Percentiles rank a stretch among this genome's conserved stretches.
These are phyloP conservation scores for Aplosporella prunicola DNA, from an alignment of 2,329 filamentous ascomycete species.

Conservation along the genomic window DNA sequence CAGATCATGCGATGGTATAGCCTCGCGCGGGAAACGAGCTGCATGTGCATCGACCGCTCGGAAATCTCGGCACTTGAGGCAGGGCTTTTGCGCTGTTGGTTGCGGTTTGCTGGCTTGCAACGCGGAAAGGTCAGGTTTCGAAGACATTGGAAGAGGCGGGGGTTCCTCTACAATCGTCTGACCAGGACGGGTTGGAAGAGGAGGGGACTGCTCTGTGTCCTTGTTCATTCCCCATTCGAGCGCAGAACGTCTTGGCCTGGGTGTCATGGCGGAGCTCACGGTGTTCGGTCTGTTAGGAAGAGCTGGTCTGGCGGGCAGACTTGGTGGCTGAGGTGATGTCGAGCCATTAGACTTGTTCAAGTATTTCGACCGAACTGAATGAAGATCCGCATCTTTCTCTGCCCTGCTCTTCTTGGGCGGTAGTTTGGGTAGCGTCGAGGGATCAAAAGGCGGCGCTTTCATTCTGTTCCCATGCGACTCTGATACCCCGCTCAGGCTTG, in stretches of 20 bases:
- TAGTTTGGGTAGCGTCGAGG: constrained; percentile 44
- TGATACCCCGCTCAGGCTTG: constrained; percentile 29
- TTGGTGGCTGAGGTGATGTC: constrained; percentile 11
- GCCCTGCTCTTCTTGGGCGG: constrained; percentile 39
- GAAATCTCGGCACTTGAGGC: constrained; percentile 81
- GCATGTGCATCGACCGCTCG: constrained; percentile 71
- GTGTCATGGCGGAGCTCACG: constrained; percentile 14
- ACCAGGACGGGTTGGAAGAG: constrained; percentile 14
- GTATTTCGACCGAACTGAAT: constrained; percentile 11
- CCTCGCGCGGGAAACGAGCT: constrained; percentile 61
- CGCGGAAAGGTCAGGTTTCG: constrained; percentile 49
- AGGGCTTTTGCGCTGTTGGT: constrained; percentile 32
- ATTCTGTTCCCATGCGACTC: constrained; percentile 30
- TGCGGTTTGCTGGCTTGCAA: constrained; percentile 39
- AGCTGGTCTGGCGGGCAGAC: constrained; percentile 20
- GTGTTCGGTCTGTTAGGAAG: constrained; percentile 18
- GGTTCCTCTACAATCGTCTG: constrained; percentile 17
- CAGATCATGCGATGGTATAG: constrained; percentile 59
- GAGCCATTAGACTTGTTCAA: constrained; percentile 4
- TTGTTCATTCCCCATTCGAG: constrained; percentile 40
- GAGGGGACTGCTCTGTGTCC: constrained; percentile 21
- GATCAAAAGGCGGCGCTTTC: constrained; percentile 49
- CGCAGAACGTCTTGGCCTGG: constrained; percentile 35
- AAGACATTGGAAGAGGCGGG: constrained; percentile 45
- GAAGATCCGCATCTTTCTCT: constrained; percentile 31